Conservation (phyloP, 2,329 filamentous ascomycete species). For the Amauroascus niger region DNA sequence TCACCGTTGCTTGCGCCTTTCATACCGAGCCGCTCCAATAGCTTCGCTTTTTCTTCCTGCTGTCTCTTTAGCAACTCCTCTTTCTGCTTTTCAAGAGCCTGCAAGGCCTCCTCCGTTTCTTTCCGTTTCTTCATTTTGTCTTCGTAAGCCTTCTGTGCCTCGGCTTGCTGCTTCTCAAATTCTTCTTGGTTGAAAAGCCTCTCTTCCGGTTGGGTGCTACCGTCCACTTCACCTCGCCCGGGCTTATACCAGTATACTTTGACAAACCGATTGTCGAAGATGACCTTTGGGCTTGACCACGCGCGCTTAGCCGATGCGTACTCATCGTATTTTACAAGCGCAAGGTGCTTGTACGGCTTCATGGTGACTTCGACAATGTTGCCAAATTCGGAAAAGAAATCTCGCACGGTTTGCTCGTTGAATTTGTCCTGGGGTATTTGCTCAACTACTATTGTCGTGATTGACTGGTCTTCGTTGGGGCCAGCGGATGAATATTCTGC, state of each 20-base stretch:
- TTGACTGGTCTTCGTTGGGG: slow-evolving; percentile 43
- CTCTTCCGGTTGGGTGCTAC: slow-evolving; percentile 22
- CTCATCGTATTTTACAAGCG: slow-evolving; percentile 46
- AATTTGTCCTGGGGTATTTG: slow-evolving; percentile 52
- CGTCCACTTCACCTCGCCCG: slow-evolving; percentile 28
- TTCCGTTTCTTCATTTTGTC: slow-evolving; percentile 44
- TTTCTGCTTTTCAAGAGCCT: slow-evolving; percentile 46
- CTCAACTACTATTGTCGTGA: slow-evolving; percentile 51
- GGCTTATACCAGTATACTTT: slow-evolving; percentile 55
- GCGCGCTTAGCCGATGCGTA: slow-evolving; percentile 45
- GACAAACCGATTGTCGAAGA: slow-evolving; percentile 56
- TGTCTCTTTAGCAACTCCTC: slow-evolving; percentile 44
- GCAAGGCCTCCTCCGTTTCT: slow-evolving; percentile 43
- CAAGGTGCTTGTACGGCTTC: slow-evolving; percentile 45
- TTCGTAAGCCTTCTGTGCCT: slow-evolving; percentile 48
- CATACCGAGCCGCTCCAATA: slow-evolving; percentile 42
- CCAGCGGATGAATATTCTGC: slow-evolving; percentile 47
- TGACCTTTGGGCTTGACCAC: slow-evolving; percentile 51
- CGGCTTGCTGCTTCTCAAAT: slow-evolving; percentile 46
- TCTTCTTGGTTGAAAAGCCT: slow-evolving; percentile 46
- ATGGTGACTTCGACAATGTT: slow-evolving; percentile 46
- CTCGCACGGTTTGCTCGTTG: slow-evolving; percentile 43
- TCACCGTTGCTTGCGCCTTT: slow-evolving; percentile 28
- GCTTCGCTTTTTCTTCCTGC: slow-evolving; percentile 45
- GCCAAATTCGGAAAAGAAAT: slow-evolving; percentile 52